Base-by-base conservation (phyloP, 805 yeast species). In the Wickerhamomyces strasburgensis region DNA sequence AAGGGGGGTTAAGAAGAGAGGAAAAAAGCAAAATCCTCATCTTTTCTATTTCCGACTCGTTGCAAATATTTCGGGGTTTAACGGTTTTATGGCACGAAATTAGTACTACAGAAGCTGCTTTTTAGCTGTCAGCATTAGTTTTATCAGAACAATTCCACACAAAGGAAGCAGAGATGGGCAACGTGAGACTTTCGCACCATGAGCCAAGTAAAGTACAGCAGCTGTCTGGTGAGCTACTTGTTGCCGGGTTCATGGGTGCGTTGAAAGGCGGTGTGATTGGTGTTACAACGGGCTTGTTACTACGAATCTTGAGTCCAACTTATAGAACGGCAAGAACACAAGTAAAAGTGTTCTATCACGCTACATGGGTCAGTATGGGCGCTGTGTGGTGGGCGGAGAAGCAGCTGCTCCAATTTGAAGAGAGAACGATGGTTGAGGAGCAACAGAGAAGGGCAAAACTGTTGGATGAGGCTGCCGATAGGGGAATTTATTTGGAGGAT, bases 391-490 rank as follows among this genome's bases (percentile, higher is more conserved):
- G 61, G 47, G 71, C 70, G 6, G 74, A 68, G 33, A 59, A 56
- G 43, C 69, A 62, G 41, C 48, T 65, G 25, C 32, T 61, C 16
- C 56, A 46, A 17, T 64, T 64, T 44, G 66, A 65, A 37, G 46
- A 56, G 19, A 54, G 61, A 30, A 48, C 58, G 24, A 61, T 57
- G 40, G 48, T 40, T 7, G 59, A 59, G 15, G 68, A 67, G 38
- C 39, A 49, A 29, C 42, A 40, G n/a, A 57, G 66, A 45, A 57
- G 70, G 42, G 52, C 51, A 26, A 57, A 49, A 31, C 49, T 65
- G 17, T 37, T 67, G 28, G 67, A 66, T 39, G 68, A 65, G 27
- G 72, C 72, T 19, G 72, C 72, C 10, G 72, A 68, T 19, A 56
- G 67, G 37, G 73, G 72, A 3, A 52, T 65, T 14, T 67, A 62